phyloP scores from a whole-genome alignment of 2,329 filamentous ascomycete genomes.

The Fonsecaea monophora region DNA sequence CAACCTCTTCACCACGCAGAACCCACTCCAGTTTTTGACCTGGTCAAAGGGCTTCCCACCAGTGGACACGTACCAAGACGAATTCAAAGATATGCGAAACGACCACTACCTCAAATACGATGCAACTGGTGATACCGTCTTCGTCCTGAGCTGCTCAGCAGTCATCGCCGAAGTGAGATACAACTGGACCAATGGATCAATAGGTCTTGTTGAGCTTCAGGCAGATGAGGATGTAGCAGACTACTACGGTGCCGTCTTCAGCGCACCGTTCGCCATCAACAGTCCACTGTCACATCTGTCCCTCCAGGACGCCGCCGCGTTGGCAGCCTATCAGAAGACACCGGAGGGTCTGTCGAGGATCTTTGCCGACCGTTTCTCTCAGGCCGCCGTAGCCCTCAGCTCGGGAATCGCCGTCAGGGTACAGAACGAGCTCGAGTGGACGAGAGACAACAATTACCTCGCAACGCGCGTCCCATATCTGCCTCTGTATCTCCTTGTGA shows the following conservation, averaged over 20 bases:
- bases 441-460: constrained; percentile 28
- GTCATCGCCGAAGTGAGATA: constrained; percentile 34
- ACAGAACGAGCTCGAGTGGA: constrained; percentile 30
- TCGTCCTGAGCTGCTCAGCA: constrained; percentile 35
- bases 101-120: constrained; percentile 28
- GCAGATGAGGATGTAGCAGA: constrained; percentile 19
- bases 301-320: constrained; percentile 27
- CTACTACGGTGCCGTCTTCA: constrained; percentile 34
- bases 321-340: constrained; percentile 25
- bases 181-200: constrained; percentile 32
- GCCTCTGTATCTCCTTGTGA: constrained; percentile 34
- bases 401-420: constrained; percentile 29
- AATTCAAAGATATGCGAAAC: constrained; percentile 29
- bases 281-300: constrained; percentile 30
- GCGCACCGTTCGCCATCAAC: constrained; percentile 34
- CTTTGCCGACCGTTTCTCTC: constrained; percentile 33
- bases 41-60: constrained; percentile 39
- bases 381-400: constrained; percentile 33
- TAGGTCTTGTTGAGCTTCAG: constrained; percentile 22
- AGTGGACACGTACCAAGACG: constrained; percentile 29
- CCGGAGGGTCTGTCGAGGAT: constrained; percentile 27
- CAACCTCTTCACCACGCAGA: constrained; percentile 30
- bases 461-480: constrained; percentile 32
- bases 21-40: constrained; percentile 33
- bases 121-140: constrained; percentile 34